These are phyloP conservation scores for Apocynum venetum DNA, from an alignment of 257 asterid species.

Conservation along the genomic window DNA sequence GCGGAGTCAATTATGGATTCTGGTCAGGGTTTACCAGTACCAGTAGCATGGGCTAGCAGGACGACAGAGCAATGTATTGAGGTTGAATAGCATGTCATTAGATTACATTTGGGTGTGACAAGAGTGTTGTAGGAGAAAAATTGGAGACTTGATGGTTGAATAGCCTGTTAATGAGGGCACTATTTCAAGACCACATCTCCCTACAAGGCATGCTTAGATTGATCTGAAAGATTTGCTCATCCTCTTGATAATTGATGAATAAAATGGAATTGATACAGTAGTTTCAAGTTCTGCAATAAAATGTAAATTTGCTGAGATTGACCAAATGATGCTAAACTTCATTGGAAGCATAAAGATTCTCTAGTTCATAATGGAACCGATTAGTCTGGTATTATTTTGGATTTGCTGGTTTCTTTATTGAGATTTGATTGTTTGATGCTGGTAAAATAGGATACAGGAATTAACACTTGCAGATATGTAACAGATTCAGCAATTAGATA, in stretches of 20 bases:
- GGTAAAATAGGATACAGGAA: neutral
- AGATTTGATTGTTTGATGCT: neutral
- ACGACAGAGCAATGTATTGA: constrained; percentile 61
- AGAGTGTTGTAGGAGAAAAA: neutral
- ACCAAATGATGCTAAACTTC: neutral
- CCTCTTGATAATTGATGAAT: neutral
- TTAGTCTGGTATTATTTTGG: neutral
- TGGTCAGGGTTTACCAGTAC: constrained; percentile 78
- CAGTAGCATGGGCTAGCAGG: constrained; percentile 52
- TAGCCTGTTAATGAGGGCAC: neutral
- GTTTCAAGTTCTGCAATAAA: neutral
- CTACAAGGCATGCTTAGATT: neutral
- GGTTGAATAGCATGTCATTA: constrained; percentile 26
- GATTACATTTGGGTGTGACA: neutral
- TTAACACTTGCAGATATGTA: neutral
- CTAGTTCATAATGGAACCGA: neutral
- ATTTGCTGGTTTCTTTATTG: neutral
- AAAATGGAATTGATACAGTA: neutral
- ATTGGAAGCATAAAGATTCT: neutral
- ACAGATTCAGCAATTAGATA: neutral
- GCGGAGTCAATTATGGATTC: constrained; percentile 72
- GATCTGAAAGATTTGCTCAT: neutral
- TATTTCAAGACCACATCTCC: neutral
- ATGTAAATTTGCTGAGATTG: neutral
- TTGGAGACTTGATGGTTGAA: neutral